phyloP scores from a whole-genome alignment of 2,329 filamentous ascomycete genomes.

The Diplodia mutila region DNA sequence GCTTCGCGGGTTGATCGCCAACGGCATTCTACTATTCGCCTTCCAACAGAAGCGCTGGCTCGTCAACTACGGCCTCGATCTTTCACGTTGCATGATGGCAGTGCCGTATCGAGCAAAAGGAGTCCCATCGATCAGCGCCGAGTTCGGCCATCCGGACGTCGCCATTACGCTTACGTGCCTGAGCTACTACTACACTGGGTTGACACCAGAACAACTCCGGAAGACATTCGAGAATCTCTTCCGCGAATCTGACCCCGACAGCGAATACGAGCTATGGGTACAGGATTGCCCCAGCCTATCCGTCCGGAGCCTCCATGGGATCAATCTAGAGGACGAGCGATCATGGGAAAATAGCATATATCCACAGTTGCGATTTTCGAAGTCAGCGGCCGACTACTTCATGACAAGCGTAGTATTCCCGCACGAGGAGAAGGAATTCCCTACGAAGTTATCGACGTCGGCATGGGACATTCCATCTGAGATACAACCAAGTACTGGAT shows the following conservation, averaged over 20 bases:
- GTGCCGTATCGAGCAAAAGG: constrained; percentile 72
- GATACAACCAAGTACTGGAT: constrained; percentile 58
- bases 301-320: constrained; percentile 33
- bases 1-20: constrained; percentile 60
- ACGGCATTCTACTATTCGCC: constrained; percentile 58
- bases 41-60: constrained; percentile 64
- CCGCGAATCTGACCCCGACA: constrained; percentile 55
- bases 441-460: constrained; percentile 64
- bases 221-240: constrained; percentile 53
- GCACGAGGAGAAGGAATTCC: constrained; percentile 65
- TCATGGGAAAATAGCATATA: constrained; percentile 58
- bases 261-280: constrained; percentile 59
- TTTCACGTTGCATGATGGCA: constrained; percentile 34
- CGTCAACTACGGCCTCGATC: constrained; percentile 66
- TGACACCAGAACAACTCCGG: constrained; percentile 56
- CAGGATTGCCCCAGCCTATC: constrained; percentile 43
- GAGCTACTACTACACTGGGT: constrained; percentile 67
- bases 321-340: constrained; percentile 50
- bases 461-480: constrained; percentile 65
- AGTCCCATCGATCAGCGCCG: constrained; percentile 62
- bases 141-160: constrained; percentile 71
- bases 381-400: constrained; percentile 66
- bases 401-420: constrained; percentile 63
- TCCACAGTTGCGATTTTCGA: constrained; percentile 56
- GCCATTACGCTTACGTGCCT: constrained; percentile 68